Percentiles rank a stretch among this genome's conserved stretches.
Conservation (phyloP, 78 protist genomes). For the Dictyostelium citrinum region DNA sequence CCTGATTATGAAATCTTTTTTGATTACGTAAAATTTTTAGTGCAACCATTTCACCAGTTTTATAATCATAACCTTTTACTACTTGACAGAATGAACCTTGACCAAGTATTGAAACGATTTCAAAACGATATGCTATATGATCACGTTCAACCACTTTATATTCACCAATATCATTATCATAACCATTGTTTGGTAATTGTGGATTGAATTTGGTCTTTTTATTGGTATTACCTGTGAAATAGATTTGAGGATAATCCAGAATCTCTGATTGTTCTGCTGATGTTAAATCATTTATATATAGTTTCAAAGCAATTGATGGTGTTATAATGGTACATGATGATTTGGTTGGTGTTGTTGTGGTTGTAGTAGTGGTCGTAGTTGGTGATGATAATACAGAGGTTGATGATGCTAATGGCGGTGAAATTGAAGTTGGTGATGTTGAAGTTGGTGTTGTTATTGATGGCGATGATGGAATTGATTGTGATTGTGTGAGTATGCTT, state of each 20-base stretch:
- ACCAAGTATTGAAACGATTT: constrained; percentile 92
- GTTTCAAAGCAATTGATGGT: constrained; percentile 26
- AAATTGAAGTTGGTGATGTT: neutral
- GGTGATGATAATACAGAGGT: neutral
- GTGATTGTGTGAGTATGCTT: neutral
- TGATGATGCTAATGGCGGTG: neutral
- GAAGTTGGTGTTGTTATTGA: neutral
- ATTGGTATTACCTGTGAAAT: constrained; percentile 51
- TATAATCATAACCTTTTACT: constrained; percentile 63
- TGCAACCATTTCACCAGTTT: constrained; percentile 83
- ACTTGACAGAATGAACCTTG: constrained; percentile 97
- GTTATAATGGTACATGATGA: constrained; percentile 35
- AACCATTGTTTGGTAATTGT: constrained; percentile 77
- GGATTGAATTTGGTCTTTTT: constrained; percentile 27
- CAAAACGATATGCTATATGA: constrained; percentile 93
- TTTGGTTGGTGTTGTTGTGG: neutral
- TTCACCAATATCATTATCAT: constrained; percentile 94
- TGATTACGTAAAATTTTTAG: constrained; percentile 93
- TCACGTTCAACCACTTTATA: constrained; percentile 87
- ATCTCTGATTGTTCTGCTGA: constrained; percentile 86
- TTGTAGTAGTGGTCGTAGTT: neutral
- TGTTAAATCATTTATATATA: constrained; percentile 57
- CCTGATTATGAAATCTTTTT: constrained; percentile 95
- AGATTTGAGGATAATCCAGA: constrained; percentile 82
- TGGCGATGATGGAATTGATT: neutral